Evolutionary conservation across 805 yeast genomes (phyloP).

Genomic region (Metschnikowia chrysomelidarum): DNA sequence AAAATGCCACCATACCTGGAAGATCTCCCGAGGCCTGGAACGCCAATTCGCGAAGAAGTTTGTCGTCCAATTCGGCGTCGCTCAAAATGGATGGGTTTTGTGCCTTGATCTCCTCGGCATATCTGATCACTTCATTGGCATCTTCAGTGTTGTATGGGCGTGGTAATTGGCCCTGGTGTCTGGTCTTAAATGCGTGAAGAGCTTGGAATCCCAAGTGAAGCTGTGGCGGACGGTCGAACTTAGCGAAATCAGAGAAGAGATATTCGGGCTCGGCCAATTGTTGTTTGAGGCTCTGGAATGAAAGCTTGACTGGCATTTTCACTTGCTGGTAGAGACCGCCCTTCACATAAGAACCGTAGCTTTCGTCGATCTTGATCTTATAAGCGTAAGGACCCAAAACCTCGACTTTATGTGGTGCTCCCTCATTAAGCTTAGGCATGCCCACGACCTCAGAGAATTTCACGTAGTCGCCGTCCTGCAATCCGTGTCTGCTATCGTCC

Average conservation of each 20-base stretch:
- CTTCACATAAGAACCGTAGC: constrained; percentile 61
- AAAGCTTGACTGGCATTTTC: constrained; percentile 67
- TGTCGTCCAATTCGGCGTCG: constrained; percentile 55
- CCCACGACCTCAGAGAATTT: constrained; percentile 87
- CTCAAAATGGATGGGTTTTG: constrained; percentile 59
- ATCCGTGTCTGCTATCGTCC: constrained; percentile 89
- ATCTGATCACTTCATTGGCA: constrained; percentile 60
- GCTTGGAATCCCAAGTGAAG: constrained; percentile 92
- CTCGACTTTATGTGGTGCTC: constrained; percentile 68
- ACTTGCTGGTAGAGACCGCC: constrained; percentile 95
- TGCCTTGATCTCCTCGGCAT: constrained; percentile 57
- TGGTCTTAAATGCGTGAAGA: constrained; percentile 65
- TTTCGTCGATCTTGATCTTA: constrained; percentile 57
- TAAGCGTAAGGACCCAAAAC: constrained; percentile 96
- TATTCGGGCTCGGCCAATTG: constrained; percentile 80
- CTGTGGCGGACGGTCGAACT: constrained; percentile 88
- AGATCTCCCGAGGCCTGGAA: constrained; percentile 89
- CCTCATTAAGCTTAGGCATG: constrained; percentile 68
- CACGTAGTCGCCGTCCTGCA: constrained; percentile 89
- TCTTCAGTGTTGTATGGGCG: constrained; percentile 73
- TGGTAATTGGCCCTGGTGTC: constrained; percentile 67
- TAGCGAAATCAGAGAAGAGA: constrained; percentile 84
- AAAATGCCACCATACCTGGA: constrained; percentile 84
- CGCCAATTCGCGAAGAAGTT: constrained; percentile 67
- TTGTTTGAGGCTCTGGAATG: constrained; percentile 60